Evolutionary conservation across 2,329 filamentous ascomycete genomes (phyloP).

Genomic region (Grosmannia serpens): DNA sequence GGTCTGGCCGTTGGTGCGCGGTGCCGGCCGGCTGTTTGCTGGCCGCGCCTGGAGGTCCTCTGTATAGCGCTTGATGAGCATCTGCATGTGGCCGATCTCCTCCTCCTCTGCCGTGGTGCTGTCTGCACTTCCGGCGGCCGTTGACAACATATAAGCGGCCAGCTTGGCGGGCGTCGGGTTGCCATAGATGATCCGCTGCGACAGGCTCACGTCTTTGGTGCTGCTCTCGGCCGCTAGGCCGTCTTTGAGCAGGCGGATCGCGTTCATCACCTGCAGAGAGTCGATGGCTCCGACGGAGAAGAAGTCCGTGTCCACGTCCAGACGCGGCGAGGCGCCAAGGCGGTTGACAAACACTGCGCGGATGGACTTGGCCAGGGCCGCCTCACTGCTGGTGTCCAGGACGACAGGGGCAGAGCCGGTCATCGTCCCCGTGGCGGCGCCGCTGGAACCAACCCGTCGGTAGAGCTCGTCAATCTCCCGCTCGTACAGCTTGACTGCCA

Average conservation of each 20-base stretch:
- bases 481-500: slow-evolving; percentile 19
- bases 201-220: slow-evolving; percentile 21
- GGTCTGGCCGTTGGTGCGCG: slow-evolving; percentile 19
- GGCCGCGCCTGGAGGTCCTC: slow-evolving; percentile 15
- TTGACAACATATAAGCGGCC: slow-evolving; percentile 19
- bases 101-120: slow-evolving; percentile 13
- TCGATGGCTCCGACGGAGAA: slow-evolving; percentile 27
- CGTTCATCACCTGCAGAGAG: slow-evolving; percentile 28
- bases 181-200: slow-evolving; percentile 27
- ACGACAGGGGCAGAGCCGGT: slow-evolving; percentile 9
- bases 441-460: neutral
- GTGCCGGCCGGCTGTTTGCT: slow-evolving; percentile 17
- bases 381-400: slow-evolving; percentile 20
- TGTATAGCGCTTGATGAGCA: slow-evolving; percentile 22
- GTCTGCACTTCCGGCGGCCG: neutral
- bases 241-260: slow-evolving; percentile 23
- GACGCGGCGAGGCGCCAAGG: slow-evolving; percentile 14
- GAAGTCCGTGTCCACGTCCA: slow-evolving; percentile 24
- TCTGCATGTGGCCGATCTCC: slow-evolving; percentile 22
- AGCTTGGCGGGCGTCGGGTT: slow-evolving; percentile 25
- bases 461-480: slow-evolving; percentile 31
- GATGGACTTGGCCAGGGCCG: slow-evolving; percentile 19
- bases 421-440: neutral
- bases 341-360: slow-evolving; percentile 17
- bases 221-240: slow-evolving; percentile 14